phyloP scores from a whole-genome alignment of 1,284 basidiomycete genomes.

The Ustilago vetiveriae region DNA sequence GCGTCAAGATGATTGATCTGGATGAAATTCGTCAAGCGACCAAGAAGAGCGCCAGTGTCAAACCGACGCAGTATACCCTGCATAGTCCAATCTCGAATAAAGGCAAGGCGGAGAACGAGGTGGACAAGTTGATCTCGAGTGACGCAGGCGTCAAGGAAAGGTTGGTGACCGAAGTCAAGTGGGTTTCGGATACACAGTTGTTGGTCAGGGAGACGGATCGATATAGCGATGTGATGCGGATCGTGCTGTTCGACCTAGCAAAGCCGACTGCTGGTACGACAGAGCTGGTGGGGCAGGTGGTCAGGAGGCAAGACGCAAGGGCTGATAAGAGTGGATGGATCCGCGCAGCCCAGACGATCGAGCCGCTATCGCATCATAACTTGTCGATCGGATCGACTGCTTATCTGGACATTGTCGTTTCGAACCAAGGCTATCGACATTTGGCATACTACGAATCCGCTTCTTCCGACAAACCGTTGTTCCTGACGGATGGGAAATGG shows the following conservation, averaged over 20 bases:
- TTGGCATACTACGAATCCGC: slow-evolving; percentile 52
- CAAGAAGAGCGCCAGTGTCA: slow-evolving; percentile 6
- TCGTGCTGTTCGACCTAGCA: slow-evolving; percentile 46
- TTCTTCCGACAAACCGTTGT: slow-evolving; percentile 30
- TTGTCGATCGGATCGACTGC: slow-evolving; percentile 33
- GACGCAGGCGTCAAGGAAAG: slow-evolving; percentile 70
- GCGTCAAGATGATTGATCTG: slow-evolving; percentile 74
- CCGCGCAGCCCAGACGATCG: slow-evolving; percentile 69
- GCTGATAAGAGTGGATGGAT: slow-evolving; percentile 88
- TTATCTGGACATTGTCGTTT: slow-evolving; percentile 56
- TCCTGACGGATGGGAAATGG: slow-evolving; percentile 87
- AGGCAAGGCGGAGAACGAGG: slow-evolving; percentile 61
- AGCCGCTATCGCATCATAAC: slow-evolving; percentile 43
- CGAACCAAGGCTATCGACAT: slow-evolving; percentile 49
- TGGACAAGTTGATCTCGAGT: slow-evolving; percentile 71
- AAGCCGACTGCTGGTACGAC: slow-evolving; percentile 4
- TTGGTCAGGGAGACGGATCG: slow-evolving; percentile 84
- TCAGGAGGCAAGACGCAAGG: slow-evolving; percentile 76
- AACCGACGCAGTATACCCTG: slow-evolving; percentile 26
- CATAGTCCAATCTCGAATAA: slow-evolving; percentile 29
- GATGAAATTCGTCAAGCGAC: slow-evolving; percentile 32
- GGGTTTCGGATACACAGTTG: slow-evolving; percentile 81
- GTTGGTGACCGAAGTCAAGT: slow-evolving; percentile 80
- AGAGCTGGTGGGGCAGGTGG: slow-evolving; percentile 56
- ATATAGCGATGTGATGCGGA: slow-evolving; percentile 52